A percentile compares a stretch with the other conserved stretches of the same genome.
phyloP scores from a whole-genome alignment of 1,284 basidiomycete genomes.

The Veloboletus limbatus region DNA sequence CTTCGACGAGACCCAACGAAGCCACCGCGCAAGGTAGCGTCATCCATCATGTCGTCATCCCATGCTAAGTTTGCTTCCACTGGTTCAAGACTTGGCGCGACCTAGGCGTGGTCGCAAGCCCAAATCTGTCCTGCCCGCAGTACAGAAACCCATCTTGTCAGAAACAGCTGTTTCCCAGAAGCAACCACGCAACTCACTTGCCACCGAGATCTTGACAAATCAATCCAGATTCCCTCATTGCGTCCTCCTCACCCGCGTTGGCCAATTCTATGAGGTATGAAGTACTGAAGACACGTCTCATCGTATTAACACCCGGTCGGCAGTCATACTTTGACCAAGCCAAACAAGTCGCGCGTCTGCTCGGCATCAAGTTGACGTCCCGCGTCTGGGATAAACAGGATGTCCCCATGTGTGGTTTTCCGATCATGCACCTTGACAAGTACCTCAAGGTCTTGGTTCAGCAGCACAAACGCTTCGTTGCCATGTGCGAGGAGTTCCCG shows the following conservation, averaged over 20 bases:
- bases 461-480: constrained; percentile 79
- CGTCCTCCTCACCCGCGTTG: constrained; percentile 85
- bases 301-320: constrained; percentile 5
- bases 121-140: background rate
- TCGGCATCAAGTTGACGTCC: constrained; percentile 79
- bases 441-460: constrained; percentile 85
- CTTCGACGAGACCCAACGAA: too few relatives aligned
- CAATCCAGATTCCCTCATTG: constrained; percentile 81
- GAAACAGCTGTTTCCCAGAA: constrained; percentile 8
- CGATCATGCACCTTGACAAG: constrained; percentile 80
- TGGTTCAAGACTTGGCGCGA: constrained; percentile 4
- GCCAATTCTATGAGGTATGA: constrained; percentile 90
- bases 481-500: constrained; percentile 89
- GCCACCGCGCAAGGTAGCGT: constrained; percentile 10
- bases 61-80: background rate
- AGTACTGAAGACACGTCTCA: background rate
- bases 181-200: constrained; percentile 54
- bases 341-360: constrained; percentile 66
- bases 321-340: constrained; percentile 96
- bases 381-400: constrained; percentile 67
- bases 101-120: constrained; percentile 24
- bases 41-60: background rate
- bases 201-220: constrained; percentile 70
- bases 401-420: constrained; percentile 87
- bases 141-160: background rate